phyloP scores from a whole-genome alignment of 2,329 filamentous ascomycete genomes.

The Gnomoniopsis sp. region DNA sequence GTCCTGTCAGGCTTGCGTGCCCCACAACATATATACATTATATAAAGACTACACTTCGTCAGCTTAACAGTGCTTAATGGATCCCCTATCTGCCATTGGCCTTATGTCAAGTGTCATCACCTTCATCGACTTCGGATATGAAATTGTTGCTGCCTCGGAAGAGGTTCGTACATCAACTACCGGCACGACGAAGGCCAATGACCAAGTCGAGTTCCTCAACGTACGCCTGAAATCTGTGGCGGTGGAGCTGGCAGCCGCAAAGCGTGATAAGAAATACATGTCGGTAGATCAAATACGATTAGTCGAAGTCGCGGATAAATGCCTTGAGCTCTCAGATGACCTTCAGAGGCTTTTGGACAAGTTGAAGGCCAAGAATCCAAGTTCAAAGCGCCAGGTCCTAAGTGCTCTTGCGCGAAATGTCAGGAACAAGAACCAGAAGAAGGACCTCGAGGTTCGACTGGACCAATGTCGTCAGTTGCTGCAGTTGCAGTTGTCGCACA shows the following conservation, averaged over 20 bases:
- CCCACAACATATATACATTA: too few relatives aligned
- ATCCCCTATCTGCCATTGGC: conserved; percentile 7
- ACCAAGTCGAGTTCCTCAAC: neutral
- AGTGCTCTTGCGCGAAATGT: neutral
- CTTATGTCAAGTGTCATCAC: conserved; percentile 3
- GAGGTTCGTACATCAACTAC: neutral
- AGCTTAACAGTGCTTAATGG: neutral
- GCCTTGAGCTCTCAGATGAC: neutral
- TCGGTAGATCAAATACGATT: neutral
- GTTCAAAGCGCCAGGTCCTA: conserved; percentile 24
- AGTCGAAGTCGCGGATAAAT: neutral
- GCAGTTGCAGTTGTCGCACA: conserved; percentile 2
- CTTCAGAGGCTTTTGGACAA: conserved; percentile 27
- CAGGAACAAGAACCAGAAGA: neutral
- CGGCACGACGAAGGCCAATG: neutral
- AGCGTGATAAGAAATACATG: neutral
- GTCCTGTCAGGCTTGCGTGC: too few relatives aligned
- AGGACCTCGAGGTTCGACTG: neutral
- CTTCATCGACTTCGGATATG: conserved; percentile 7
- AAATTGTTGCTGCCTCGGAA: neutral
- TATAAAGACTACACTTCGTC: too few relatives aligned
- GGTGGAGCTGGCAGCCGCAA: neutral
- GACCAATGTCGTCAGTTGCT: conserved; percentile 4
- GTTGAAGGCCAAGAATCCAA: conserved; percentile 39
- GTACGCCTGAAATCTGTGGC: neutral